phyloP scores from a whole-genome alignment of 129 eudicot genomes.

The Centella asiatica region DNA sequence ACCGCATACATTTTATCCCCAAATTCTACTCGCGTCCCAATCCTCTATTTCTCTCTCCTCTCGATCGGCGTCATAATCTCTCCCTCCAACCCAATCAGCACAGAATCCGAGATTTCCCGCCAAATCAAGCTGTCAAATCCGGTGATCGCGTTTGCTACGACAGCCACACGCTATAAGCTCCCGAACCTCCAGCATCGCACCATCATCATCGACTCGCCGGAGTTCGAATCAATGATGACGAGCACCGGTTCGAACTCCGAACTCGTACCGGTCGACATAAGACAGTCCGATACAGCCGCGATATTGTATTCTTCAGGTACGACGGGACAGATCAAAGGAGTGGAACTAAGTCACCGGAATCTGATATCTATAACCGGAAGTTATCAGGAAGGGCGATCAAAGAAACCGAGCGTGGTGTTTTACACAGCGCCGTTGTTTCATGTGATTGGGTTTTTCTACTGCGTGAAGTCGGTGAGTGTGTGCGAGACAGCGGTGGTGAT shows the following conservation, averaged over 20 bases:
- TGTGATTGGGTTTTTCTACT: conserved; percentile 11
- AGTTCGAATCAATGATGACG: conserved; percentile 20
- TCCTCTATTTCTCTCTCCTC: conserved; percentile 24
- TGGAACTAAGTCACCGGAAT: conserved; percentile 22
- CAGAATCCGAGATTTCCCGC: conserved; percentile 18
- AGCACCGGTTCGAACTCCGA: not conserved
- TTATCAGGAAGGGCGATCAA: not conserved
- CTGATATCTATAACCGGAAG: not conserved
- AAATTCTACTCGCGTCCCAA: conserved; percentile 1
- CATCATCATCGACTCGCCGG: conserved; percentile 16
- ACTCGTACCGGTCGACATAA: not conserved
- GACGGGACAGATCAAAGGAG: conserved; percentile 24
- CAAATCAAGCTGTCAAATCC: conserved; percentile 15
- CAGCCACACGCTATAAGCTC: conserved; percentile 6
- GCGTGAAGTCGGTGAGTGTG: conserved; percentile 22
- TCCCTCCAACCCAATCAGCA: conserved; percentile 22
- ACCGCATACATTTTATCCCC: conserved; percentile 15
- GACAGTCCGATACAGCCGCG: conserved; percentile 19
- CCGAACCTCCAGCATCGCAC: not conserved
- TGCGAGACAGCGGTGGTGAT: conserved; percentile 19
- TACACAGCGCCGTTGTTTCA: conserved; percentile 23
- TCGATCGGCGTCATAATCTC: conserved; percentile 19
- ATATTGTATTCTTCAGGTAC: conserved; percentile 31
- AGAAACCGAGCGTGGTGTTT: conserved; percentile 12
- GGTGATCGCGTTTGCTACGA: conserved; percentile 19